phyloP scores from a whole-genome alignment of 345 rosid species.

The Eucalyptus regnans region DNA sequence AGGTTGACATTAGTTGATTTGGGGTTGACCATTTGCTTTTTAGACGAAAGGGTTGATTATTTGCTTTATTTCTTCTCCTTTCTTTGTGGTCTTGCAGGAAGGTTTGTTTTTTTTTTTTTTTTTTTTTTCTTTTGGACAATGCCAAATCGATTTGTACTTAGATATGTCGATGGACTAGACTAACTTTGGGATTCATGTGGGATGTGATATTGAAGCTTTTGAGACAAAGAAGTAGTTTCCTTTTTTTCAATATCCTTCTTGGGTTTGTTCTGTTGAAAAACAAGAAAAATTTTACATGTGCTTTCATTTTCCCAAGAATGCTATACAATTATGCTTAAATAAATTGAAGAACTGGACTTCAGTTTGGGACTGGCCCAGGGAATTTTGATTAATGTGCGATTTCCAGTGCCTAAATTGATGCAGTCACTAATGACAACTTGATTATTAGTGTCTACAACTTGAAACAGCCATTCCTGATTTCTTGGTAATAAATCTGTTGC shows the following conservation, averaged over 20 bases:
- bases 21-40: neutral
- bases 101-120: neutral
- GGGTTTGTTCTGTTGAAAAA: neutral
- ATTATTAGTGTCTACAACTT: slow-evolving; percentile 52
- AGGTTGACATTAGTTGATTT: neutral
- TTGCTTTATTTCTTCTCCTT: neutral
- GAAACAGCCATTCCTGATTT: slow-evolving; percentile 48
- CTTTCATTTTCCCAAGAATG: neutral
- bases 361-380: slow-evolving; percentile 23
- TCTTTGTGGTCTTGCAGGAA: neutral
- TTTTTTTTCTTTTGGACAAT: neutral
- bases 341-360: neutral
- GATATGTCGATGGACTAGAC: neutral
- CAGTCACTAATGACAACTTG: slow-evolving; percentile 48
- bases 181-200: neutral
- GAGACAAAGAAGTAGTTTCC: neutral
- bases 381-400: slow-evolving; percentile 48
- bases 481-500: slow-evolving; percentile 13
- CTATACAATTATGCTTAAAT: neutral
- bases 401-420: slow-evolving; percentile 67
- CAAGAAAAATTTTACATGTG: neutral
- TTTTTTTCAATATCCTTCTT: neutral
- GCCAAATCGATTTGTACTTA: neutral
- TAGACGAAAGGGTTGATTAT: neutral
- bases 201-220: slow-evolving; percentile 37